Evolutionary conservation across 495 filamentous ascomycete species (phyloP).

Genomic region (Podospora comata): DNA sequence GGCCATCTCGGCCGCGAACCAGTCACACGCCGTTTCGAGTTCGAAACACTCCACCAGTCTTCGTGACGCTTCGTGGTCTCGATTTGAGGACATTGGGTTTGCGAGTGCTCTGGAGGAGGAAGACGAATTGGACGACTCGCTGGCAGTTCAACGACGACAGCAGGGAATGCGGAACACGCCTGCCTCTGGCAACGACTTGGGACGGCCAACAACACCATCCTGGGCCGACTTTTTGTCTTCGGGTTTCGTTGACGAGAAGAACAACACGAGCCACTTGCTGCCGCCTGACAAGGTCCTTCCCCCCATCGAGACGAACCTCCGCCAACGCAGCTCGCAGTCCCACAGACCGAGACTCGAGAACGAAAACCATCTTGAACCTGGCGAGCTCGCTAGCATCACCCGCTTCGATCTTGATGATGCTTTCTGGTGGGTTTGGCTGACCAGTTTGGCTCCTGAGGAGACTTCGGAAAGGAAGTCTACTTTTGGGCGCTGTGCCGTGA

Average conservation of each 20-base stretch:
- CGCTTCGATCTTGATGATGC: conserved; percentile 86
- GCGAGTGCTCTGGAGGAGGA: conserved; percentile 70
- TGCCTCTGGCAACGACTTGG: conserved; percentile 60
- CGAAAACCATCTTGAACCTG: conserved; percentile 72
- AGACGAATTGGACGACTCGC: conserved; percentile 59
- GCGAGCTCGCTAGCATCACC: conserved; percentile 88
- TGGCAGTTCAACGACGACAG: conserved; percentile 33
- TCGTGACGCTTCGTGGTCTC: conserved; percentile 88
- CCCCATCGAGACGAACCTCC: conserved; percentile 66
- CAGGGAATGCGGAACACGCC: conserved; percentile 58
- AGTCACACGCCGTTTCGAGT: conserved; percentile 63
- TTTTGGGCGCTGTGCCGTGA: conserved; percentile 88
- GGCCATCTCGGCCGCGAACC: conserved; percentile 83
- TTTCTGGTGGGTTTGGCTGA: conserved; percentile 99
- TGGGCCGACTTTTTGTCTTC: conserved; percentile 97
- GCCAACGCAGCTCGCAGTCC: conserved; percentile 86
- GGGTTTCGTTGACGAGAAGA: conserved; percentile 76
- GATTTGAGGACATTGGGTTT: conserved; percentile 95
- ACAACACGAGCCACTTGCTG: conserved; percentile 60
- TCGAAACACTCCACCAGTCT: conserved; percentile 66
- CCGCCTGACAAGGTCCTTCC: conserved; percentile 90
- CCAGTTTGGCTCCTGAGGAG: conserved; percentile 88
- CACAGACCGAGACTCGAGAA: conserved; percentile 64
- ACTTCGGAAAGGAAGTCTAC: conserved; percentile 78
- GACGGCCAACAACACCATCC: conserved; percentile 88